Evolutionary conservation across 2,329 filamentous ascomycete species (phyloP).

Genomic region (Cladophialophora carrionii): DNA sequence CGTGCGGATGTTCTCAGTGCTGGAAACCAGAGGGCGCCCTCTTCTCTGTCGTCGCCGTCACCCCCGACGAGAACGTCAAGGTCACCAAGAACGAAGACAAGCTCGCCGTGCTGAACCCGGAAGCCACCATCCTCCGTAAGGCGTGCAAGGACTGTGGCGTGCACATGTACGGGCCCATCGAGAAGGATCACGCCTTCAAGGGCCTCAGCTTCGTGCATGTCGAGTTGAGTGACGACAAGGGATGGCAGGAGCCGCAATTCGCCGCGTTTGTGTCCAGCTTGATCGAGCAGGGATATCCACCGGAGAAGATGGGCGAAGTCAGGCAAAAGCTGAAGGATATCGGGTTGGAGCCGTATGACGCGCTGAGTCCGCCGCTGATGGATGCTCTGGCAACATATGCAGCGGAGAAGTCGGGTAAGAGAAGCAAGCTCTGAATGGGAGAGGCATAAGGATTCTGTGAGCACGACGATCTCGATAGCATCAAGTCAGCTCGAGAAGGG

Average conservation of each 20-base stretch:
- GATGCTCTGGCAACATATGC: slow-evolving; percentile 62
- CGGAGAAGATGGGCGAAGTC: slow-evolving; percentile 59
- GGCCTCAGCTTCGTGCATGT: slow-evolving; percentile 71
- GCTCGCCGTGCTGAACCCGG: slow-evolving; percentile 59
- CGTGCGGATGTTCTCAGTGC: slow-evolving; percentile 72
- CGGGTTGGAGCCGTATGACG: slow-evolving; percentile 66
- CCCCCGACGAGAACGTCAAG: slow-evolving; percentile 58
- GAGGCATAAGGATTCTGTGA: neutral
- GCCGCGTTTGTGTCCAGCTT: slow-evolving; percentile 69
- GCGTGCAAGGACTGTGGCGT: slow-evolving; percentile 65
- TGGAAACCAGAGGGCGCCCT: slow-evolving; percentile 68
- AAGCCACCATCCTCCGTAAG: slow-evolving; percentile 63
- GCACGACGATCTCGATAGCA: neutral
- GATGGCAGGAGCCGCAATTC: slow-evolving; percentile 74
- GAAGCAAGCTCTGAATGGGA: slow-evolving; percentile 20
- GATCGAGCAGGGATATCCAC: slow-evolving; percentile 68
- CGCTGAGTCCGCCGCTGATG: slow-evolving; percentile 65
- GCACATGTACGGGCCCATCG: slow-evolving; percentile 67
- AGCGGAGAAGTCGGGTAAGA: slow-evolving; percentile 51
- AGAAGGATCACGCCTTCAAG: slow-evolving; percentile 67
- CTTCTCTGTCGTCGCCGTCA: slow-evolving; percentile 66
- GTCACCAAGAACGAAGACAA: slow-evolving; percentile 64
- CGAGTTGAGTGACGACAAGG: slow-evolving; percentile 62
- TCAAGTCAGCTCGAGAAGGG: neutral
- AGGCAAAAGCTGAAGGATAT: slow-evolving; percentile 57